Percentiles rank a stretch among this genome's conserved stretches.
Conservation (phyloP, 441 rosid genomes). For the Syzygium syzygioides region DNA sequence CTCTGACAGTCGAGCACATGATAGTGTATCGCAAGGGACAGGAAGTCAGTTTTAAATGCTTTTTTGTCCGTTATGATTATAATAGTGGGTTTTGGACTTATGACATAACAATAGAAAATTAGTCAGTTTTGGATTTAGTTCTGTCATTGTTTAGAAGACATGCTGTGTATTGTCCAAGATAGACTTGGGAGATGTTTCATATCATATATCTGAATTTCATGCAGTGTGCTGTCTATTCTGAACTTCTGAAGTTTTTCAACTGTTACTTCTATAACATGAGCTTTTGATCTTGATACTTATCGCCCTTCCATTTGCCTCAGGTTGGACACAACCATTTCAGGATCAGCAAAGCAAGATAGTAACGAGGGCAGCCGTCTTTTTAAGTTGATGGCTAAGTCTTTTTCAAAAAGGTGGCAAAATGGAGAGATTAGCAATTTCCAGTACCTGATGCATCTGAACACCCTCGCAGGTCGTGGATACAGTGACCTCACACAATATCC, state of each 20-base stretch:
- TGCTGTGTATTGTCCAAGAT: neutral
- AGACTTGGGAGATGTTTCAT: neutral
- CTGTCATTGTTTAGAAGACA: neutral
- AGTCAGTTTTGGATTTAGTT: neutral
- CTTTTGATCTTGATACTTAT: constrained; percentile 15
- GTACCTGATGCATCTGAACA: constrained; percentile 99
- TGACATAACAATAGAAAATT: neutral
- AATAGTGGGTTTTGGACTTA: neutral
- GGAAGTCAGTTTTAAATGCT: neutral
- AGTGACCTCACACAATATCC: constrained; percentile 99
- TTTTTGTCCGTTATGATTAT: neutral
- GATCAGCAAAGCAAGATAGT: constrained; percentile 90
- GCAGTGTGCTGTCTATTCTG: neutral
- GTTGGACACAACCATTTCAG: constrained; percentile 98
- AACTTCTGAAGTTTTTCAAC: neutral
- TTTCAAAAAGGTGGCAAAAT: constrained; percentile 99
- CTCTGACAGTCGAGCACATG: neutral
- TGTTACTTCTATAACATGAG: neutral
- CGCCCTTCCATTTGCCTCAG: constrained; percentile 29
- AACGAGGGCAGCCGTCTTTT: constrained; percentile 95
- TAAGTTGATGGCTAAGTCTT: constrained; percentile 91
- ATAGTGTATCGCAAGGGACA: neutral
- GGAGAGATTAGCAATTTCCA: constrained; percentile 99
- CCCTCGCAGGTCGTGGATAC: constrained; percentile 99
- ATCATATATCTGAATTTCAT: neutral